Evolutionary conservation across 1,139 yeast species (phyloP), one percentile per base, ranked within the genome.

Genomic region (Geotrichum aggregatum): DNA sequence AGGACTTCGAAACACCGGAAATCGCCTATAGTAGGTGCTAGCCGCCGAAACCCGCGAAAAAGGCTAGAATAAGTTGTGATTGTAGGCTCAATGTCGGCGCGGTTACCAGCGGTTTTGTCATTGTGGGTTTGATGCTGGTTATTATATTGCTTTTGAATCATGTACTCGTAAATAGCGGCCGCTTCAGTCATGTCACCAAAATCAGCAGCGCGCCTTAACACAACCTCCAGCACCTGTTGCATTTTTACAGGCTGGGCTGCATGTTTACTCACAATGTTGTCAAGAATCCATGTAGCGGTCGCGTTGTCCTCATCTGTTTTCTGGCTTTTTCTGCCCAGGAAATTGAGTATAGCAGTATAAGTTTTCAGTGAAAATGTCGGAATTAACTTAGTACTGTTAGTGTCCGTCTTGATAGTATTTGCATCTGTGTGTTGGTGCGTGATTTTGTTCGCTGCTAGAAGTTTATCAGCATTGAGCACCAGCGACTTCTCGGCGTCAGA

Each of bases 171-270:
- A n/a, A 63, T 54, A 1, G 49, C 47, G 5, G 58, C 56, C 1
- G 63, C 63, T 3, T 58, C 57, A 5, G 51, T 50, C 43, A 63
- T 54, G n/a, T 63, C 61, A 16, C 61, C 66, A 26, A 57, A 31
- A 26, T 63, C 61, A 13, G 61, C 53, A 1, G 63, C 62, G 7
- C 62, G 52, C 21, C 55, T 45, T 35, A 63, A 44, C 3, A 61
- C 52, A 19, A 59, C 47, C 5, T 53, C 44, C 22, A 58, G 47
- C 5, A 56, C 55, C 4, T 45, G 53, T 16, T 40, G 49, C 8
- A 51, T 28, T 18, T 48, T 50, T 26, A 58, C 47, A 8, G 60
- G 52, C 14, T 50, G 44, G 31, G 51, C 50, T 14, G 59, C 52
- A 46, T 54, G 58, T 16, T 51, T 38, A 43, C 57, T 58, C 22